Conservation (phyloP, 768 basidiomycete genomes). For the Rhodosporidiobolus sp. region DNA sequence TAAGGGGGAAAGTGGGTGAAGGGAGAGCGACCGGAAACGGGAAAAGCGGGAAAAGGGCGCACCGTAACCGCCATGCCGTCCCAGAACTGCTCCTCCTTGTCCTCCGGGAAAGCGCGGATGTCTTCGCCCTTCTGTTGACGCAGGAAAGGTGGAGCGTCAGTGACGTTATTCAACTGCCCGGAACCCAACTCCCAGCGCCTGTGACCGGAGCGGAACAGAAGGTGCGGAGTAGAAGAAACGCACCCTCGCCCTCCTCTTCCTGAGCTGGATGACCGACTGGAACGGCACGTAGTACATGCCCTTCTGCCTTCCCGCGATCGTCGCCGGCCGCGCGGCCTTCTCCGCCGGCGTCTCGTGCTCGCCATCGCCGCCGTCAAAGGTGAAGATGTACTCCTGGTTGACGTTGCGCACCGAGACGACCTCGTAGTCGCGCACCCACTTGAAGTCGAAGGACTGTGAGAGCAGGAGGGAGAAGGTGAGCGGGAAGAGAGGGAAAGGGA, state of each 20-base stretch:
- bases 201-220: background rate
- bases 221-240: background rate
- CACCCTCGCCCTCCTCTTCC: constrained; percentile 37
- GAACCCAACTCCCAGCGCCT: no score
- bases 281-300: constrained; percentile 40
- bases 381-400: constrained; percentile 31
- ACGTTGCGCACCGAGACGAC: constrained; percentile 5
- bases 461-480: background rate
- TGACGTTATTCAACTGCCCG: background rate
- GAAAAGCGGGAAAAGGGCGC: background rate
- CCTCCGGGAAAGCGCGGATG: constrained; percentile 6
- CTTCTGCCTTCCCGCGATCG: constrained; percentile 15
- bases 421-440: constrained; percentile 40
- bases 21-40: background rate
- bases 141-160: background rate
- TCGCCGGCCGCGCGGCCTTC: constrained; percentile 6
- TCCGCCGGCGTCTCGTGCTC: constrained; percentile 21
- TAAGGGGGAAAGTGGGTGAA: background rate
- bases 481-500: background rate
- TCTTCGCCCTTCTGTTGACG: constrained; percentile 20
- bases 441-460: constrained; percentile 32
- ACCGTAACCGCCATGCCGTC: constrained; percentile 30
- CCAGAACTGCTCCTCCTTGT: constrained; percentile 28
- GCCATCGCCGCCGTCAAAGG: constrained; percentile 29
- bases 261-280: background rate